A percentile compares a stretch with the other conserved stretches of the same genome.
Conservation (phyloP, 2,329 filamentous ascomycete species). For the Ilyonectria mors-panacis region DNA sequence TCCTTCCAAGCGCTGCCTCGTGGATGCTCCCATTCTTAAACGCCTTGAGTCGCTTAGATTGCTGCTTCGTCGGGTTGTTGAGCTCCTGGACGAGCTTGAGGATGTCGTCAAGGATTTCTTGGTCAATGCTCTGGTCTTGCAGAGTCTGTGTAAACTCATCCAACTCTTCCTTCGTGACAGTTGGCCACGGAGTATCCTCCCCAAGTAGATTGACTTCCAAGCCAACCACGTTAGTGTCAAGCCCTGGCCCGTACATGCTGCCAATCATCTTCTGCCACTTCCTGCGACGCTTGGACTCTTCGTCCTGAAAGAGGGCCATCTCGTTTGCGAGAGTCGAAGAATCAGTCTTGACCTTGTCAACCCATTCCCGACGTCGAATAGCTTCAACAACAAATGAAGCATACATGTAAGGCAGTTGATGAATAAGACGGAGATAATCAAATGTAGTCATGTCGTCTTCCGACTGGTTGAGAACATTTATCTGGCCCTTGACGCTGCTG, state of each 20-base stretch:
- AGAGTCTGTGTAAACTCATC: constrained; percentile 80
- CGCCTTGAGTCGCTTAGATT: constrained; percentile 87
- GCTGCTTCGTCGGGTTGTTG: constrained; percentile 86
- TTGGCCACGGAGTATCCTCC: constrained; percentile 85
- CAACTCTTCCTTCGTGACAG: constrained; percentile 81
- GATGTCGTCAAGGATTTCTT: constrained; percentile 79
- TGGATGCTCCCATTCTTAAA: constrained; percentile 98
- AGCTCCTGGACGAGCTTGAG: constrained; percentile 84
- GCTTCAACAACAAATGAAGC: constrained; percentile 91
- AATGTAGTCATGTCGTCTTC: constrained; percentile 86
- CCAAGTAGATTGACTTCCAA: constrained; percentile 90
- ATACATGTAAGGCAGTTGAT: constrained; percentile 90
- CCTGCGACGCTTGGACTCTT: constrained; percentile 88
- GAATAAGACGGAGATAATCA: constrained; percentile 83
- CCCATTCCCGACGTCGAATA: constrained; percentile 90
- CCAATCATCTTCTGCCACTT: constrained; percentile 93
- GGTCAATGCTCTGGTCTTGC: constrained; percentile 75
- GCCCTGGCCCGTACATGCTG: constrained; percentile 77
- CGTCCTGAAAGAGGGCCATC: constrained; percentile 91
- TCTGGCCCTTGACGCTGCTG: constrained; percentile 78
- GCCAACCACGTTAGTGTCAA: constrained; percentile 79
- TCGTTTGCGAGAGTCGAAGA: constrained; percentile 92
- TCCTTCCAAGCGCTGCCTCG: constrained; percentile 89
- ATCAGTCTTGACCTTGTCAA: constrained; percentile 89
- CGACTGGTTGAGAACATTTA: constrained; percentile 79